phyloP scores from a whole-genome alignment of 441 rosid genomes.

The California macrophylla region DNA sequence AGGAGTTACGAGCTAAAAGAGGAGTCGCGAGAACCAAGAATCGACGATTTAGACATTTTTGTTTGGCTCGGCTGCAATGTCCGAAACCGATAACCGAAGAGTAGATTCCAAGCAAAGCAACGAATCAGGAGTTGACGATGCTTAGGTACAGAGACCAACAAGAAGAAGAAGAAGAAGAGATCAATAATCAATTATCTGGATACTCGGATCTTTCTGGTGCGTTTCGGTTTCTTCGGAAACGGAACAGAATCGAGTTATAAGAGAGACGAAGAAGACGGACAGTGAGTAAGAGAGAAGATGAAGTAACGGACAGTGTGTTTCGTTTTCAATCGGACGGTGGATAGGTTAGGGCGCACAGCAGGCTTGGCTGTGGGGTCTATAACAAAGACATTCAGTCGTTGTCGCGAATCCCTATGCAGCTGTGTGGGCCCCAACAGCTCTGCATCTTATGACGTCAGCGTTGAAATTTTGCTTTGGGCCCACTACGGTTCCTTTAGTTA shows the following conservation, averaged over 20 bases:
- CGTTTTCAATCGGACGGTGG: slow-evolving; percentile 30
- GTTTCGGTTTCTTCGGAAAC: background rate
- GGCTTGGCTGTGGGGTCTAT: slow-evolving; percentile 5
- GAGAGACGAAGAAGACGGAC: background rate
- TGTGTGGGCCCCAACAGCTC: background rate
- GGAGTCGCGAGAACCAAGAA: background rate
- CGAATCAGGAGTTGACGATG: background rate
- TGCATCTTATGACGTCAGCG: background rate
- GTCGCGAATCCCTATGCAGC: slow-evolving; percentile 25
- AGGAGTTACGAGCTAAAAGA: background rate
- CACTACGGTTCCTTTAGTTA: background rate
- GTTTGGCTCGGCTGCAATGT: background rate
- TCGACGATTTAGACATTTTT: background rate
- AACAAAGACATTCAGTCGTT: background rate
- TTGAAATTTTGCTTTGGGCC: background rate
- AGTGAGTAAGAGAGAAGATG: slow-evolving; percentile 7
- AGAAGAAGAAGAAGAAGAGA: background rate
- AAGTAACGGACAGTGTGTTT: slow-evolving; percentile 11
- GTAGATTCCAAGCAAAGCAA: background rate
- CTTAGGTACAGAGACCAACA: background rate
- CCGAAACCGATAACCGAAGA: background rate
- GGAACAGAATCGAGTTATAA: background rate
- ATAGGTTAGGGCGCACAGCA: slow-evolving; percentile 12
- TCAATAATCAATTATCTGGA: background rate
- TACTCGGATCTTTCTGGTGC: background rate